These are phyloP conservation scores for Meyerozyma guilliermondii DNA, from an alignment of 1,139 yeast species.

Conservation along the genomic window DNA sequence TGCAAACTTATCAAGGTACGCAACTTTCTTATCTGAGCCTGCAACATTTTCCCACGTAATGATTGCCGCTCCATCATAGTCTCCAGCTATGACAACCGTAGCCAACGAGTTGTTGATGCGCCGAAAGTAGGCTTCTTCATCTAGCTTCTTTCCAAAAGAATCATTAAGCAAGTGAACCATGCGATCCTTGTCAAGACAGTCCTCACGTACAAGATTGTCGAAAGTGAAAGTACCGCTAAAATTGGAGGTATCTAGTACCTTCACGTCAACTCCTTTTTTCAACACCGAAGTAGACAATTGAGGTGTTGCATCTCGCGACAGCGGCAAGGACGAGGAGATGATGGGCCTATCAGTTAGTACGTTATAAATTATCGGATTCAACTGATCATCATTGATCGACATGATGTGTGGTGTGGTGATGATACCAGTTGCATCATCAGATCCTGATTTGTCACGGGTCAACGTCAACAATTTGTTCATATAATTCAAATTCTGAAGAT, in stretches of 20 bases:
- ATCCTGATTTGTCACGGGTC: conserved; percentile 25
- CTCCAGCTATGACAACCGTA: conserved; percentile 79
- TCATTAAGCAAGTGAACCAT: conserved; percentile 64
- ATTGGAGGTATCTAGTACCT: conserved; percentile 36
- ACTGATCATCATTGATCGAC: conserved; percentile 40
- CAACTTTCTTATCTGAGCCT: conserved; percentile 25
- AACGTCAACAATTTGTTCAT: conserved; percentile 42
- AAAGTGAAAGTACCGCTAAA: conserved; percentile 33
- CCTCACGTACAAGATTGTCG: conserved; percentile 39
- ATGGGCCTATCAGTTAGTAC: conserved; percentile 86
- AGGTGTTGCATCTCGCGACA: conserved; percentile 60
- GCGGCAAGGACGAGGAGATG: conserved; percentile 89
- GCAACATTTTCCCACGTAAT: conserved; percentile 63
- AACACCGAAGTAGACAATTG: conserved; percentile 71
- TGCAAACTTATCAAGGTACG: conserved; percentile 91
- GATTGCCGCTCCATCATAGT: conserved; percentile 93
- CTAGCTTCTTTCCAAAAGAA: conserved; percentile 70
- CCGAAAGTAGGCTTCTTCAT: conserved; percentile 56
- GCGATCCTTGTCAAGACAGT: conserved; percentile 50
- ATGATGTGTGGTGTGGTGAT: conserved; percentile 39
- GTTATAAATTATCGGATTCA: conserved; percentile 83
- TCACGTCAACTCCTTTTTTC: conserved; percentile 71
- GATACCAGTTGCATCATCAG: conserved; percentile 43
- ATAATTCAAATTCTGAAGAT: conserved; percentile 48
- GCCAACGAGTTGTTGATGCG: conserved; percentile 68